Percentiles rank a stretch among this genome's conserved stretches.
phyloP scores from a whole-genome alignment of 345 rosid species.

The Nasturtium officinale region DNA sequence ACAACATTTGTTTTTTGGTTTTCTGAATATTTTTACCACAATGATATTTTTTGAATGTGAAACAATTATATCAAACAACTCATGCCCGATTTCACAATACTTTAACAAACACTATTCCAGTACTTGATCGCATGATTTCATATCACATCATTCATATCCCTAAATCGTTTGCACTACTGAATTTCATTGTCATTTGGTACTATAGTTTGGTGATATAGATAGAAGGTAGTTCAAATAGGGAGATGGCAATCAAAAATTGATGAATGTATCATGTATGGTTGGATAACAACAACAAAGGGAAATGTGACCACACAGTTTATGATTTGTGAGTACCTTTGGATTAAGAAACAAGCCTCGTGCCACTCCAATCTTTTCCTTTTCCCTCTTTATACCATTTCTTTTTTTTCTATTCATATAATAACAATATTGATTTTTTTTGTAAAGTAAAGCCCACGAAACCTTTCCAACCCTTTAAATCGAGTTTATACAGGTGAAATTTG shows the following conservation, averaged over 20 bases:
- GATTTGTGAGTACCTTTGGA: constrained; percentile 35
- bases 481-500: too few species aligned
- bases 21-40: neutral
- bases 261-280: constrained; percentile 30
- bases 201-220: constrained; percentile 37
- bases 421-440: constrained; percentile 15
- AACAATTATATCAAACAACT: constrained; percentile 24
- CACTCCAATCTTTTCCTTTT: constrained; percentile 41
- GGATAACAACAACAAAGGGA: constrained; percentile 30
- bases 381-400: constrained; percentile 34
- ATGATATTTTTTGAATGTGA: constrained; percentile 7
- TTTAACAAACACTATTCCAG: constrained; percentile 8
- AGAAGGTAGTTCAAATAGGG: constrained; percentile 24
- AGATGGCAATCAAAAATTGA: constrained; percentile 13
- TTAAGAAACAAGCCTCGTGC: constrained; percentile 51
- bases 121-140: constrained; percentile 2
- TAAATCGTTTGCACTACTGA: constrained; percentile 15
- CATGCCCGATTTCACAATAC: neutral
- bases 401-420: constrained; percentile 16
- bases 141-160: constrained; percentile 31
- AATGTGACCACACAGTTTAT: constrained; percentile 44
- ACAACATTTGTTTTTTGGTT: neutral
- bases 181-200: constrained; percentile 28
- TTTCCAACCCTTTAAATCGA: constrained; percentile 38
- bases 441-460: constrained; percentile 48